These are phyloP conservation scores for Hylodesmum podocarpum DNA, from an alignment of 306 rosid genomes.

Conservation along the genomic window DNA sequence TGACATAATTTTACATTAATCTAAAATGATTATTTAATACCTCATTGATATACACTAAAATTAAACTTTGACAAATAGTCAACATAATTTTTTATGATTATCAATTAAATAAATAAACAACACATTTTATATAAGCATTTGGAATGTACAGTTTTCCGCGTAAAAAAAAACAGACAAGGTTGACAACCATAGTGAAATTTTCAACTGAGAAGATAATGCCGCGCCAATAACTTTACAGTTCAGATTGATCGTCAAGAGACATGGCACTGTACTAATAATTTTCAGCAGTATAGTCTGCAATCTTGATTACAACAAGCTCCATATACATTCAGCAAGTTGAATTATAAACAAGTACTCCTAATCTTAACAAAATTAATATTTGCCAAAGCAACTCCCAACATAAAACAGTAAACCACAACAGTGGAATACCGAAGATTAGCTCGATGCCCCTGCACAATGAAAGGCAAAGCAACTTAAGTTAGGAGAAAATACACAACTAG, in stretches of 20 bases:
- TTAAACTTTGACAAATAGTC: too few relatives aligned
- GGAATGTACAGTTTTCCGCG: neutral
- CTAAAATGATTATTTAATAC: too few relatives aligned
- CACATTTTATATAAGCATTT: neutral
- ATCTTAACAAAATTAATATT: neutral
- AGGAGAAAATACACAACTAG: neutral
- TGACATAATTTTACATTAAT: too few relatives aligned
- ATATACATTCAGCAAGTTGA: constrained; percentile 30
- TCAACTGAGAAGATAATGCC: neutral
- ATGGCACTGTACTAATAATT: neutral
- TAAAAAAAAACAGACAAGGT: neutral
- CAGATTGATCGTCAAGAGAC: neutral
- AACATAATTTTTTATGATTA: too few relatives aligned
- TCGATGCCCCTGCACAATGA: constrained; percentile 56
- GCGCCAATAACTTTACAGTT: neutral
- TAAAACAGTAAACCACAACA: constrained; percentile 5
- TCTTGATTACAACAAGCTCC: neutral
- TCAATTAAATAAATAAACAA: too few relatives aligned
- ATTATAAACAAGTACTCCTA: constrained; percentile 21
- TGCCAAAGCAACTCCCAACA: constrained; percentile 3
- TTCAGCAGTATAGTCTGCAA: neutral
- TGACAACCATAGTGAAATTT: neutral
- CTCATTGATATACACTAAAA: too few relatives aligned
- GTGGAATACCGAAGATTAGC: constrained; percentile 31
- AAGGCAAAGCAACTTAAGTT: constrained; percentile 6